Conservation (phyloP, 495 filamentous ascomycete species). For the Penicillium dipodomyicola region DNA sequence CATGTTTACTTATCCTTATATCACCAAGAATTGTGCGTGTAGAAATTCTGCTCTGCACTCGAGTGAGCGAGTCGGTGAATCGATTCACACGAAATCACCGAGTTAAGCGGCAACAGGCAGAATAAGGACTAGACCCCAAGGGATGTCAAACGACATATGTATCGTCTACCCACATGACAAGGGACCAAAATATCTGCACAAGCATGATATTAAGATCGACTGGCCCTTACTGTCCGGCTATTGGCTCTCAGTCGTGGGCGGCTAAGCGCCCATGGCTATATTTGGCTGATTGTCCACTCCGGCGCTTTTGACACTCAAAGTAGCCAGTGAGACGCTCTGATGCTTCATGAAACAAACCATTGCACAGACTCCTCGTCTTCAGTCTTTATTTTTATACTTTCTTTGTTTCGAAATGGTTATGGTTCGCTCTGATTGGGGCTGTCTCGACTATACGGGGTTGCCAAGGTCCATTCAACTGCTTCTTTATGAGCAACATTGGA, state of each 20-base stretch:
- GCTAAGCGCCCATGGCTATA: slow-evolving; percentile 30
- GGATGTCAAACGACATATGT: not conserved
- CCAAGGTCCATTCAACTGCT: slow-evolving; percentile 14
- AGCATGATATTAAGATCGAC: slow-evolving; percentile 15
- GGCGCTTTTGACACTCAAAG: slow-evolving; percentile 13
- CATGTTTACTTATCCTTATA: not conserved
- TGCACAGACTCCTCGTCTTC: slow-evolving; percentile 11
- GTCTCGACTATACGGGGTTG: slow-evolving; percentile 10
- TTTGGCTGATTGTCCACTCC: slow-evolving; percentile 18
- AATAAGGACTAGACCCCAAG: not conserved
- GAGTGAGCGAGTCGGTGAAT: not conserved
- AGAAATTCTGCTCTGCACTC: not conserved
- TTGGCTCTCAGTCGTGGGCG: slow-evolving; percentile 20
- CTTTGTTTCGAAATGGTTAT: slow-evolving; percentile 21
- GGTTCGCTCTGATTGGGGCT: slow-evolving; percentile 18
- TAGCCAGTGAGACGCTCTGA: slow-evolving; percentile 16
- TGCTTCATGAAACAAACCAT: slow-evolving; percentile 23
- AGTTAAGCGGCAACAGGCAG: not conserved
- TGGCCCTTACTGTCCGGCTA: not conserved
- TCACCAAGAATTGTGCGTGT: not conserved
- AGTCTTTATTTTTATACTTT: slow-evolving; percentile 19
- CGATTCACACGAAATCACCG: slow-evolving; percentile 1
- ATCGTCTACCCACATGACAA: not conserved
- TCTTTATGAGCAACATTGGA: slow-evolving; percentile 16
- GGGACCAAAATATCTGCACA: not conserved